A percentile compares a stretch with the other conserved stretches of the same genome.
Evolutionary conservation across 306 rosid genomes (phyloP).

Genomic region (Cyamopsis tetragonoloba): DNA sequence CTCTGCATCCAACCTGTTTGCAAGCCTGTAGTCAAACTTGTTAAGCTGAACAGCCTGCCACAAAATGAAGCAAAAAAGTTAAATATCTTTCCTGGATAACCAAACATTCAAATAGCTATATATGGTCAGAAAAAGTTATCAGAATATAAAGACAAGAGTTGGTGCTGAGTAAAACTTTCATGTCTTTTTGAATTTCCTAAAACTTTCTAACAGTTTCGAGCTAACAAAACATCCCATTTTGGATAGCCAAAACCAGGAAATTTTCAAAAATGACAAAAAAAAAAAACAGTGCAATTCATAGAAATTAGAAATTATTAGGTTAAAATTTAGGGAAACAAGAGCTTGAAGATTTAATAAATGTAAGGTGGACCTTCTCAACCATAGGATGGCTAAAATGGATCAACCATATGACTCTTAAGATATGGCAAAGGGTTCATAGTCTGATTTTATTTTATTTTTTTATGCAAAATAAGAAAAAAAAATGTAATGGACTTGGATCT

Average conservation of each 20-base stretch:
- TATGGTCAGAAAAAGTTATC: conserved; percentile 1
- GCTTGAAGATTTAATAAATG: conserved; percentile 10
- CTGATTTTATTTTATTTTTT: background rate
- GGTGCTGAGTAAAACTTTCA: background rate
- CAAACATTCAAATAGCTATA: conserved; percentile 13
- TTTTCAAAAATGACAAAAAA: background rate
- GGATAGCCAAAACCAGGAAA: background rate
- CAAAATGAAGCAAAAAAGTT: conserved; percentile 30
- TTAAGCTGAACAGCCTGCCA: conserved; percentile 92
- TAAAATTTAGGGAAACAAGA: background rate
- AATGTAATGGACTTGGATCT: background rate
- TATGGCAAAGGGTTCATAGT: background rate
- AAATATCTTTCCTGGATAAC: conserved; percentile 30
- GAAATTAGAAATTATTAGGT: background rate
- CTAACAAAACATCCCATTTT: background rate
- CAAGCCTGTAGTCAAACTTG: conserved; percentile 95
- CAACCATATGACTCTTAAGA: background rate
- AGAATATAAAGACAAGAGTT: conserved; percentile 5
- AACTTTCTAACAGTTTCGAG: conserved; percentile 6
- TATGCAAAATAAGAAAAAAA: background rate
- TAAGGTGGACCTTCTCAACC: background rate
- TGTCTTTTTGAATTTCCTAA: conserved; percentile 7
- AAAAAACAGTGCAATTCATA: background rate
- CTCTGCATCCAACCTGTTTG: conserved; percentile 85
- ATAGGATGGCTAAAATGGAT: background rate